Percentiles rank a stretch among this genome's conserved stretches.
phyloP scores from a whole-genome alignment of 108 stramenopile species.

The Stephanodiscus triporus region DNA sequence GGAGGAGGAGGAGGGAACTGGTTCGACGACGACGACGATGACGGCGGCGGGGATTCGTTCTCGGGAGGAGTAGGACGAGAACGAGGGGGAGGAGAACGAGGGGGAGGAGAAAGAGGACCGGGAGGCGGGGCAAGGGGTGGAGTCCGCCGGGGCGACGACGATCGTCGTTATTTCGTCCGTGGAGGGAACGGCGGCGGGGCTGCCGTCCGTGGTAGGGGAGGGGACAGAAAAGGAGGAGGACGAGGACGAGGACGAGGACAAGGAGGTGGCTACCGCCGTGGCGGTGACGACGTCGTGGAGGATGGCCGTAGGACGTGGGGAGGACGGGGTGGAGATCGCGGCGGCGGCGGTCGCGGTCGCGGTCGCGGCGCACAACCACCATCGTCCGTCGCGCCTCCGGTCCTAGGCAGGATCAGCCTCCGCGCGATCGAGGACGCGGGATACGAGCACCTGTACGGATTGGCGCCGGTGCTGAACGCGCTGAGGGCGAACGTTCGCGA shows the following conservation, averaged over 20 bases:
- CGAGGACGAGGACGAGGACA: too few species aligned
- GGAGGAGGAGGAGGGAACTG: neutral
- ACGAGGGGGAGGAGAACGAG: too few species aligned
- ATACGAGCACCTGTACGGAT: conserved; percentile 83
- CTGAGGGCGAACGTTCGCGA: conserved; percentile 67
- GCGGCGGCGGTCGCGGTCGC: conserved; percentile 28
- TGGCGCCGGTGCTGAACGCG: conserved; percentile 83
- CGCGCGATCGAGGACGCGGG: conserved; percentile 73
- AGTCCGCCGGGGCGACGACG: too few species aligned
- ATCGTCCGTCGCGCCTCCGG: neutral
- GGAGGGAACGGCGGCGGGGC: too few species aligned
- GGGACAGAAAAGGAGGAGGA: too few species aligned
- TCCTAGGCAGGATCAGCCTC: conserved; percentile 66
- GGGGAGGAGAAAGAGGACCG: too few species aligned
- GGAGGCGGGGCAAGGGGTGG: too few species aligned
- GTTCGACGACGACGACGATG: neutral
- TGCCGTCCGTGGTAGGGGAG: too few species aligned
- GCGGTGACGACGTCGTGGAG: conserved; percentile 9
- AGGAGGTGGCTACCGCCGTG: conserved; percentile 14
- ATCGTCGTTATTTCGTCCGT: too few species aligned
- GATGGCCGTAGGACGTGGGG: conserved; percentile 1
- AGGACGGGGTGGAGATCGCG: conserved; percentile 1
- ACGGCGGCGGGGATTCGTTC: too few species aligned
- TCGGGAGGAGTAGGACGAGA: too few species aligned
- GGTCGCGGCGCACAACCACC: neutral